Conservation (phyloP, 306 rosid species). For the Delonix regia region DNA sequence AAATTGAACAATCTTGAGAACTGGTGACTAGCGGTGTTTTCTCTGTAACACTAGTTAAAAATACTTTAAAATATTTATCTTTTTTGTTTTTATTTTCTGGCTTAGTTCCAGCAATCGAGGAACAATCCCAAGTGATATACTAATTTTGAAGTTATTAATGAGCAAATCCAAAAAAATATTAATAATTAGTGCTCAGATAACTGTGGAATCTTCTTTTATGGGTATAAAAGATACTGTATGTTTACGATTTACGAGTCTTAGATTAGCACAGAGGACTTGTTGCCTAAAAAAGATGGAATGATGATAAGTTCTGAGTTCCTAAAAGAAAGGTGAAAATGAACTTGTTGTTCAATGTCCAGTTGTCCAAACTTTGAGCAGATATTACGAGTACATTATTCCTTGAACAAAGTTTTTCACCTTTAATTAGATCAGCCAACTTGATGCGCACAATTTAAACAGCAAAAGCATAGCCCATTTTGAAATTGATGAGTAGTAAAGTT, state of each 20-base stretch:
- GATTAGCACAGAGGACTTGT: neutral
- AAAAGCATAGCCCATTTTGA: neutral
- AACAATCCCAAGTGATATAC: neutral
- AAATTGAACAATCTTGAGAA: neutral
- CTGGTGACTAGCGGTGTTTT: neutral
- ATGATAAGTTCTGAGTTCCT: conserved; percentile 19
- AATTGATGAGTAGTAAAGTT: conserved; percentile 30
- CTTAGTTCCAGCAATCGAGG: conserved; percentile 5
- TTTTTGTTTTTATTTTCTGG: neutral
- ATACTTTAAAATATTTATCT: neutral
- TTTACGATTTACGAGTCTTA: neutral
- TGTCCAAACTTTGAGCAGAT: conserved; percentile 29
- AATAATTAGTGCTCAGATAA: neutral
- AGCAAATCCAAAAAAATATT: too few species aligned
- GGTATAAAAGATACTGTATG: neutral
- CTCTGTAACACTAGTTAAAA: neutral
- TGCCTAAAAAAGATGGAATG: conserved; percentile 14
- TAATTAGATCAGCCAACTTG: conserved; percentile 9
- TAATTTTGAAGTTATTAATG: neutral
- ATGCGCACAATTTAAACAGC: conserved; percentile 9
- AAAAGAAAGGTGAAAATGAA: conserved; percentile 15
- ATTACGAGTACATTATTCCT: neutral
- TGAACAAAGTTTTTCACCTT: neutral
- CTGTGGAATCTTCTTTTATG: neutral
- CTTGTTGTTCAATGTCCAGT: conserved; percentile 16